Conservation (phyloP, 2,329 filamentous ascomycete species). For the Aspergillus fischeri region DNA sequence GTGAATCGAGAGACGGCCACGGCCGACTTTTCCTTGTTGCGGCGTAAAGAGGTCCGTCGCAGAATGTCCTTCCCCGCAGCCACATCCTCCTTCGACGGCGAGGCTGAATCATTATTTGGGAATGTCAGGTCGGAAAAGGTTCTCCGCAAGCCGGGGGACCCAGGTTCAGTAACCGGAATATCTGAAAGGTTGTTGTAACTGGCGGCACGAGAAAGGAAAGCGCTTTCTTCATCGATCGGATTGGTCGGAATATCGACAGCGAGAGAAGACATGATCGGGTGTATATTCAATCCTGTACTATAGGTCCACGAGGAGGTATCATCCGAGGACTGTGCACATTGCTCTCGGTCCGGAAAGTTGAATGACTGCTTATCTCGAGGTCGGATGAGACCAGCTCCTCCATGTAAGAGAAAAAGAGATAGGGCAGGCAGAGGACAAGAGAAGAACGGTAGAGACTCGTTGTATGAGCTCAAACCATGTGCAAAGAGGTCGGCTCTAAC, state of each 20-base stretch:
- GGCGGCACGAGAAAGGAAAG: constrained; percentile 49
- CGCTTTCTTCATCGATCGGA: constrained; percentile 21
- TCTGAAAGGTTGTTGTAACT: constrained; percentile 55
- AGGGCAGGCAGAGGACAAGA: not conserved
- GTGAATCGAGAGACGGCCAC: constrained; percentile 34
- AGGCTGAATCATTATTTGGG: constrained; percentile 33
- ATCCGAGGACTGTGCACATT: constrained; percentile 26
- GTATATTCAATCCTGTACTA: constrained; percentile 11
- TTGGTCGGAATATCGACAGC: constrained; percentile 20
- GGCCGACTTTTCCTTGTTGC: constrained; percentile 31
- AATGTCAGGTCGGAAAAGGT: constrained; percentile 49
- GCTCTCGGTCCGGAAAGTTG: constrained; percentile 18
- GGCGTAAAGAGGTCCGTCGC: constrained; percentile 36
- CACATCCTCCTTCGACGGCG: constrained; percentile 35
- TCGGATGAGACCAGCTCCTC: constrained; percentile 42
- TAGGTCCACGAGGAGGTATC: constrained; percentile 17
- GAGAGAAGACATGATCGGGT: constrained; percentile 32
- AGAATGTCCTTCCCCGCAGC: constrained; percentile 40
- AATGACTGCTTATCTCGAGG: constrained; percentile 17
- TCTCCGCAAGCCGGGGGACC: constrained; percentile 42
- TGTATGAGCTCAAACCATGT: constrained; percentile 11
- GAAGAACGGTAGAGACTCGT: not conserved
- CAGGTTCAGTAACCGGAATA: constrained; percentile 29
- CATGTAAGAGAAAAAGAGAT: constrained; percentile 27
- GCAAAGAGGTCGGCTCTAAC: constrained; percentile 1